Evolutionary conservation across 2,329 filamentous ascomycete species (phyloP).

Genomic region (Tolypocladium album): DNA sequence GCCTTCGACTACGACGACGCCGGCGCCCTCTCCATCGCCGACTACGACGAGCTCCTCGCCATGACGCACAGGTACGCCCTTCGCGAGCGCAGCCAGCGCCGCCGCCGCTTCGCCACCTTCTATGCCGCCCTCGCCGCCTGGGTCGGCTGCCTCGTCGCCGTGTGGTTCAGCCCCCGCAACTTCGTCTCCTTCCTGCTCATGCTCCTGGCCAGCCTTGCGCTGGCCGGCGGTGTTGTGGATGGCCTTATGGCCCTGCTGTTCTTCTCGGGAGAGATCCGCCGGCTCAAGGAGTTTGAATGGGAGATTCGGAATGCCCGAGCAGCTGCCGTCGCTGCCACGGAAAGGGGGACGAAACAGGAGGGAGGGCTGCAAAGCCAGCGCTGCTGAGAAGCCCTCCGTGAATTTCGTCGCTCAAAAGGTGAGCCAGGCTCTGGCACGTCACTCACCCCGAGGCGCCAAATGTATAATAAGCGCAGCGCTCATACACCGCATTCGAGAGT

Average conservation of each 20-base stretch:
- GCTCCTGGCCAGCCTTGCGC: slow-evolving; percentile 65
- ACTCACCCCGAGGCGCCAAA: neutral
- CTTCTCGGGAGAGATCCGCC: slow-evolving; percentile 70
- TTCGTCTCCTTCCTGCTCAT: slow-evolving; percentile 74
- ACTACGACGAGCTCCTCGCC: slow-evolving; percentile 57
- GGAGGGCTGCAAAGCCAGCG: neutral
- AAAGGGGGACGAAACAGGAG: neutral
- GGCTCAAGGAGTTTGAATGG: slow-evolving; percentile 86
- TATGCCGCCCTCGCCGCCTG: slow-evolving; percentile 53
- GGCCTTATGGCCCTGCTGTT: slow-evolving; percentile 83
- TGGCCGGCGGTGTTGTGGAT: slow-evolving; percentile 69
- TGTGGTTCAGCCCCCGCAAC: slow-evolving; percentile 75
- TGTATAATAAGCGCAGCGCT: neutral
- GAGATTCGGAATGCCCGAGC: slow-evolving; percentile 65
- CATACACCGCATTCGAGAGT: neutral
- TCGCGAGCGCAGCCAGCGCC: slow-evolving; percentile 63
- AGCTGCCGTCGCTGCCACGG: slow-evolving; percentile 20
- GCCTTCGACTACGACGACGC: slow-evolving; percentile 8
- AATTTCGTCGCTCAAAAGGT: too few relatives aligned
- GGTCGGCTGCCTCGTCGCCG: slow-evolving; percentile 64
- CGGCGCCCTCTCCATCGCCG: slow-evolving; percentile 10
- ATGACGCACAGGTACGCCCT: slow-evolving; percentile 57
- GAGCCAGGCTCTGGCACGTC: neutral
- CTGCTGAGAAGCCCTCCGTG: neutral
- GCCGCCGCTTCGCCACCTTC: slow-evolving; percentile 66